phyloP scores from a whole-genome alignment of 2,329 filamentous ascomycete species.

The Verticillium longisporum region DNA sequence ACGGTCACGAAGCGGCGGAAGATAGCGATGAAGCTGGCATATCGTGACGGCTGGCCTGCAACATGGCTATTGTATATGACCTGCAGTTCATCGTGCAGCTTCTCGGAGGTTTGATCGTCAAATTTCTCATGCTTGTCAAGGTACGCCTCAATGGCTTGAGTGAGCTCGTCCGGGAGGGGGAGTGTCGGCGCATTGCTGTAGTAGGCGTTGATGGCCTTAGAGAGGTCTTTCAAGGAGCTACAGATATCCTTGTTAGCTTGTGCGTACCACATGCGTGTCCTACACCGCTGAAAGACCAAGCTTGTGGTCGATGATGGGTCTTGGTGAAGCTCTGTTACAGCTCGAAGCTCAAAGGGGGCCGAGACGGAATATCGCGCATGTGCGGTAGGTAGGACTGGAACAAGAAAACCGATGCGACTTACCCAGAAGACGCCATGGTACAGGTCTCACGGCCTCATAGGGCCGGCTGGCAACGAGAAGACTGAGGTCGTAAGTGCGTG shows the following conservation, averaged over 20 bases:
- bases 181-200: slow-evolving; percentile 37
- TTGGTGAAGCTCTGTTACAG: background rate
- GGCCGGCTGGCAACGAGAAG: background rate
- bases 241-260: background rate
- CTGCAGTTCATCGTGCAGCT: slow-evolving; percentile 66
- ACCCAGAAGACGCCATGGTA: slow-evolving; percentile 4
- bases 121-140: slow-evolving; percentile 59
- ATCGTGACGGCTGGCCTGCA: slow-evolving; percentile 45
- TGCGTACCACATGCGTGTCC: background rate
- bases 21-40: slow-evolving; percentile 62
- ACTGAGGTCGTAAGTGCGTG: background rate
- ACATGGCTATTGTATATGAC: slow-evolving; percentile 60
- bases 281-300: background rate
- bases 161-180: slow-evolving; percentile 61
- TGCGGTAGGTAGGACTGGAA: background rate
- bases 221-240: slow-evolving; percentile 55
- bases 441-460: background rate
- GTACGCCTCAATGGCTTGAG: slow-evolving; percentile 57
- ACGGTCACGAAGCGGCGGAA: slow-evolving; percentile 57
- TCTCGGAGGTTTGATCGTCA: slow-evolving; percentile 63
- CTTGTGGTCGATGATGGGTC: background rate
- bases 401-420: background rate
- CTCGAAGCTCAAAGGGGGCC: background rate
- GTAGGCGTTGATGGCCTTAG: slow-evolving; percentile 48
- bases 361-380: background rate